phyloP scores from a whole-genome alignment of 1,284 basidiomycete genomes.

The Ustilago trichophora region DNA sequence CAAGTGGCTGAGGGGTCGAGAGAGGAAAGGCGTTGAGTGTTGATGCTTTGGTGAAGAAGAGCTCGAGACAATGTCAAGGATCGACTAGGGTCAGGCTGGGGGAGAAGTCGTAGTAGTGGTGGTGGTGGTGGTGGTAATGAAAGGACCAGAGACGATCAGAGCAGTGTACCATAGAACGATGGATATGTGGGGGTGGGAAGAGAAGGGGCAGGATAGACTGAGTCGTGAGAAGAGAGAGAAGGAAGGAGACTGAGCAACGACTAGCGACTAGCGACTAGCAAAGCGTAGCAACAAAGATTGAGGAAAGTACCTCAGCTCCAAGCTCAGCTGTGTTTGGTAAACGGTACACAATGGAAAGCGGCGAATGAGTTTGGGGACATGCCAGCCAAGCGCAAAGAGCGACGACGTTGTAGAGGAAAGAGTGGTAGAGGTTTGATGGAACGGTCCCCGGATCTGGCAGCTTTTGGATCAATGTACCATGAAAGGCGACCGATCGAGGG shows the following conservation, averaged over 20 bases:
- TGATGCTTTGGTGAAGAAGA: background rate
- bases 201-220: background rate
- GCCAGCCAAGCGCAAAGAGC: background rate
- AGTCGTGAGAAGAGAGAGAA: constrained; percentile 1
- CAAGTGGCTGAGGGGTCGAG: too few relatives aligned
- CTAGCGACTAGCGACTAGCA: background rate
- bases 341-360: constrained; percentile 18
- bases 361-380: constrained; percentile 11
- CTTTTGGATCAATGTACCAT: constrained; percentile 7
- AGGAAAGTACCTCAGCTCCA: constrained; percentile 6
- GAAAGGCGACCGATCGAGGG: constrained; percentile 5
- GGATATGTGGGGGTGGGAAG: background rate
- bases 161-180: constrained; percentile 1
- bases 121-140: constrained; percentile 3
- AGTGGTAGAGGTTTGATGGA: constrained; percentile 13
- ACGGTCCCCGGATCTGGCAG: constrained; percentile 14
- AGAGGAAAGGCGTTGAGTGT: background rate
- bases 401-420: too few relatives aligned
- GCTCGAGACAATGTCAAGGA: constrained; percentile 1
- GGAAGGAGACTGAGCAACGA: background rate
- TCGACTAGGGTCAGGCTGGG: background rate
- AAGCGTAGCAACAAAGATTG: background rate
- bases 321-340: constrained; percentile 7
- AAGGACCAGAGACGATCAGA: background rate
- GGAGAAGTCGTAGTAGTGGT: background rate